These are phyloP conservation scores for Leptoxyphium fumago DNA, from an alignment of 2,329 filamentous ascomycete genomes.

Conservation along the genomic window DNA sequence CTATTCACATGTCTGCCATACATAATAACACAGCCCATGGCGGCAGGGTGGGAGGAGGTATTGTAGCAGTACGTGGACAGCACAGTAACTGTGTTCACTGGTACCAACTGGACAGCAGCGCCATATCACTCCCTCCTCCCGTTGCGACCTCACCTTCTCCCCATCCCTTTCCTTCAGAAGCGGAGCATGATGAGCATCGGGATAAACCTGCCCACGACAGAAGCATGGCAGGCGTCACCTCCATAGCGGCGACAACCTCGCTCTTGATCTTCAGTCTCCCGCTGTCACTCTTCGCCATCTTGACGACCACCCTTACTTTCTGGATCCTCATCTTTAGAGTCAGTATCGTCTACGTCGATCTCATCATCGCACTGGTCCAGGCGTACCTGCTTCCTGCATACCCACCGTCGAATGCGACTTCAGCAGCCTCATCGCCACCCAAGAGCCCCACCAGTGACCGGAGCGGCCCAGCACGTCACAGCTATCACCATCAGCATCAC, in stretches of 20 bases:
- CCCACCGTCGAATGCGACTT: slow-evolving; percentile 3
- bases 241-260: slow-evolving; percentile 13
- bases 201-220: neutral
- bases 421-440: neutral
- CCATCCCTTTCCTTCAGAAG: no score
- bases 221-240: neutral
- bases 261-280: slow-evolving; percentile 25
- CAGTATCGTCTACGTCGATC: slow-evolving; percentile 27
- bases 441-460: neutral
- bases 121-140: no score
- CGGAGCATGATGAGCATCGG: no score
- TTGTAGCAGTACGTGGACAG: no score
- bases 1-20: neutral
- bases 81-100: no score
- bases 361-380: slow-evolving; percentile 24
- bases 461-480: neutral
- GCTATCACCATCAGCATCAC: slow-evolving; percentile 1
- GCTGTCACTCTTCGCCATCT: slow-evolving; percentile 22
- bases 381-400: slow-evolving; percentile 18
- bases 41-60: no score
- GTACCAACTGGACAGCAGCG: no score
- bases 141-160: no score
- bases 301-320: slow-evolving; percentile 26
- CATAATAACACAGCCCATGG: no score
- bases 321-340: slow-evolving; percentile 25